Conservation (phyloP, 495 filamentous ascomycete genomes). For the Neurospora sp. region DNA sequence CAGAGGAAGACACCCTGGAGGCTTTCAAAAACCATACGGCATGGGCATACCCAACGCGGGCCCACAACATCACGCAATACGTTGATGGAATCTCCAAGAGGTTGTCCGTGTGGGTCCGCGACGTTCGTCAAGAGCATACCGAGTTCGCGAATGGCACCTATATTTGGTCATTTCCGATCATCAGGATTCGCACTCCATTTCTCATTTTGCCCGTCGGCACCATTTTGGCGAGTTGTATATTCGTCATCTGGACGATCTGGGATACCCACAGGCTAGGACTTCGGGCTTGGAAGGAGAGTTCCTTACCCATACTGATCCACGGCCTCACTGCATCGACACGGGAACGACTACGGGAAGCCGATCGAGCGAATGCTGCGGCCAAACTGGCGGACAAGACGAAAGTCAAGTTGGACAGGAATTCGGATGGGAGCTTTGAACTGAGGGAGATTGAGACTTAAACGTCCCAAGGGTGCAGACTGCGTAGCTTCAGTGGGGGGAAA, state of each 20-base stretch:
- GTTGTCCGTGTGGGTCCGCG: background rate
- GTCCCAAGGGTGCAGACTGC: conserved; percentile 35
- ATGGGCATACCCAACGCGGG: too few relatives aligned
- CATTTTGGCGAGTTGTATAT: background rate
- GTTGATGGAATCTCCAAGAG: background rate
- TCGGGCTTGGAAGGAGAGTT: background rate
- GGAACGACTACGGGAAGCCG: background rate
- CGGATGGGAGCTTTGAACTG: background rate
- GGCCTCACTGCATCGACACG: background rate
- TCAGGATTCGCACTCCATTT: background rate
- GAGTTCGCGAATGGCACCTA: too few relatives aligned
- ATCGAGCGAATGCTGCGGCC: background rate
- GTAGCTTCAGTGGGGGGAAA: conserved; percentile 29
- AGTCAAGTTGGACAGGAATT: background rate
- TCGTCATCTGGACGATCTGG: background rate
- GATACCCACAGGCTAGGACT: background rate
- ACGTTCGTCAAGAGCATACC: background rate
- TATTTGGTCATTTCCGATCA: too few relatives aligned
- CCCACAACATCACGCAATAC: background rate
- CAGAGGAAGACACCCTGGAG: too few relatives aligned
- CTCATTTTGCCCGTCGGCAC: background rate
- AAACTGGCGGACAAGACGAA: background rate
- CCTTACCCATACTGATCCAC: background rate
- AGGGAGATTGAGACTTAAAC: background rate
- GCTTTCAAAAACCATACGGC: too few relatives aligned